Conservation (phyloP, 805 yeast species). For the Starmerella sp. region DNA sequence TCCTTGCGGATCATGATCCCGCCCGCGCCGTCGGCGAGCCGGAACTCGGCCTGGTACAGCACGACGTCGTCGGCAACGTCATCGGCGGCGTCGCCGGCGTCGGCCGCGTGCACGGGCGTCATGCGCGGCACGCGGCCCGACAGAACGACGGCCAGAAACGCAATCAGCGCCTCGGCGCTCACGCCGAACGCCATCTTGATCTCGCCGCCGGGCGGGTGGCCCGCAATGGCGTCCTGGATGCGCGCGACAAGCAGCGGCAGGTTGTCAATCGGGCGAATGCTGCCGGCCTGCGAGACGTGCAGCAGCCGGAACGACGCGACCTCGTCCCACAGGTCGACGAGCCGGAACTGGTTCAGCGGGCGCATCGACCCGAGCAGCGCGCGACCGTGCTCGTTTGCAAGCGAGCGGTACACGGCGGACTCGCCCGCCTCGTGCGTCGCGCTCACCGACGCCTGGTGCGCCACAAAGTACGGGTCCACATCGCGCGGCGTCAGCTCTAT, state of each 20-base stretch:
- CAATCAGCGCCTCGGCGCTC: conserved; percentile 16
- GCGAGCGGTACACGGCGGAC: conserved; percentile 65
- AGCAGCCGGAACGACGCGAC: conserved; percentile 11
- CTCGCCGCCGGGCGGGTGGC: conserved; percentile 5
- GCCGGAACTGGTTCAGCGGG: conserved; percentile 44
- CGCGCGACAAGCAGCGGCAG: conserved; percentile 10
- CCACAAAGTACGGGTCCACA: conserved; percentile 28
- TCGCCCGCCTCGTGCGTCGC: conserved; percentile 55
- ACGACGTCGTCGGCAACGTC: neutral
- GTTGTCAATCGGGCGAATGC: neutral
- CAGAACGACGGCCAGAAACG: conserved; percentile 20
- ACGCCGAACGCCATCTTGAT: conserved; percentile 10
- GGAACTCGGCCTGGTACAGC: conserved; percentile 7
- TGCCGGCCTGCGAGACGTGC: conserved; percentile 7
- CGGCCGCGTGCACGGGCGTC: neutral
- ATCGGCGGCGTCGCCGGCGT: neutral
- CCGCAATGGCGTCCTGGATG: conserved; percentile 6
- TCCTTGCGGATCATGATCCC: conserved; percentile 9
- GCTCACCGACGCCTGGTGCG: conserved; percentile 52
- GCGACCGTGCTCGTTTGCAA: conserved; percentile 56
- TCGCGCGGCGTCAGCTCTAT: conserved; percentile 26
- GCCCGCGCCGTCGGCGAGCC: conserved; percentile 8
- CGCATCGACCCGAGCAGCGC: conserved; percentile 15
- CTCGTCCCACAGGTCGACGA: conserved; percentile 45
- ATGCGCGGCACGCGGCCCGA: conserved; percentile 15